Base-by-base conservation (phyloP, 1,139 yeast species). In the Trichomonascaceae sp. region DNA sequence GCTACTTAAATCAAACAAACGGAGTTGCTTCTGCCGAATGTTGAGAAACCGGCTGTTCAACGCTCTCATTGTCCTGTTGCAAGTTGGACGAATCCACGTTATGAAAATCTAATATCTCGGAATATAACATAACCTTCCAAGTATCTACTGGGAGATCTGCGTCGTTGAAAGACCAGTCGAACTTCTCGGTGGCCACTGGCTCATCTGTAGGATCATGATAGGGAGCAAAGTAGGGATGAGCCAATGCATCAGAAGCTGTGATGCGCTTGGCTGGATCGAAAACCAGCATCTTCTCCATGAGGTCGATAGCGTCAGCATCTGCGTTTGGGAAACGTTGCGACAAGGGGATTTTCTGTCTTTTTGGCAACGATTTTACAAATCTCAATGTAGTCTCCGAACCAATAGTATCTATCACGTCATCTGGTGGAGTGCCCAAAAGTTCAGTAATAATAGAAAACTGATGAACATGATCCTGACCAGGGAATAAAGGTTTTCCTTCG, bases 51-150 rank as follows among this genome's bases (percentile, higher is more conserved):
- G 47, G 27, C 36, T 17, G 43, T 32, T 49, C 45, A 15, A 32
- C 43, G 49, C 49, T 43, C 44, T 50, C 47, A 13, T 17, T 30
- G 47, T 45, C 47, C 20, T 39, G 39, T 32, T 48, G 38, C 50
- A 58, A 53, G 36, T 51, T 50, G 9, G 60, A 47, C 32, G 59
- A 58, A 50, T 81, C 87, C 54, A 83, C 84, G 67, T 86, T 89
- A 73, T 93, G 99, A 79, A 91, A 93, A 70, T 91, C 98, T 61
- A 93, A 77, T 59, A 93, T 93, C 73, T 93, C 99, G 52, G 96
- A 86, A 72, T 93, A 93, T 96, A 93, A 93, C 99, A 93, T 93
- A 30, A 91, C 96, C 73, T 96, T 84, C 99, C 99, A 93, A 12
- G 96, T 89, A 67, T 93, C 98, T 20, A 93, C 95, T 1, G 99